Conservation (phyloP, 176 grass and related monocot genomes). For the Cocos nucifera region DNA sequence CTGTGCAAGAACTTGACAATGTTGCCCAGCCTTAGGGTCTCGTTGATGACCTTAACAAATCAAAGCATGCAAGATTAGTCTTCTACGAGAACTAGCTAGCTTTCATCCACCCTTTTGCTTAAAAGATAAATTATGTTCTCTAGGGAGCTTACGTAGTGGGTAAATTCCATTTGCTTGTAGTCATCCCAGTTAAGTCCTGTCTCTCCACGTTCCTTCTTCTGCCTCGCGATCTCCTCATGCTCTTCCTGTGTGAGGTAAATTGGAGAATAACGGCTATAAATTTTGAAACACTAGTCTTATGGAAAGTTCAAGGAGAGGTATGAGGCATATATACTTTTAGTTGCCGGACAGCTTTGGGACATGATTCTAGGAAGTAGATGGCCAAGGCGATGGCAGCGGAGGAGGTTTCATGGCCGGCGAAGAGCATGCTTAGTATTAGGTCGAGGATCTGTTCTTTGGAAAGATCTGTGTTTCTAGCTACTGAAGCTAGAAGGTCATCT, state of each 20-base stretch:
- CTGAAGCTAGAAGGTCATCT: slow-evolving; percentile 27
- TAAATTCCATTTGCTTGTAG: slow-evolving; percentile 38
- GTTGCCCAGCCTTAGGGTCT: slow-evolving; percentile 33
- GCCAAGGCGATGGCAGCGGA: slow-evolving; percentile 19
- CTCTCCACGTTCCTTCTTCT: slow-evolving; percentile 16
- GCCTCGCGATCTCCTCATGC: slow-evolving; percentile 15
- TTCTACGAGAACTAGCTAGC: no score
- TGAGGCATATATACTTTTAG: slow-evolving; percentile 13
- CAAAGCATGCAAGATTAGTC: no score
- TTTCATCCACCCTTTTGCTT: no score
- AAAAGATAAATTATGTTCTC: no score
- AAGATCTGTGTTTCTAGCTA: slow-evolving; percentile 17
- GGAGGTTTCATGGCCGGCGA: slow-evolving; percentile 32
- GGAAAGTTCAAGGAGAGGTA: no score
- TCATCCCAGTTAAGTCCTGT: slow-evolving; percentile 30
- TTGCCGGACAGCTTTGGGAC: slow-evolving; percentile 20
- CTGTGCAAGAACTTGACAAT: slow-evolving; percentile 37
- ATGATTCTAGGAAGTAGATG: slow-evolving; percentile 21
- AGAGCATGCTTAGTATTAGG: slow-evolving; percentile 29
- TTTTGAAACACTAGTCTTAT: no score
- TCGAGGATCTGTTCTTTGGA: slow-evolving; percentile 30
- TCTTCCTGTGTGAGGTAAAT: slow-evolving; percentile 23
- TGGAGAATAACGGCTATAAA: no score
- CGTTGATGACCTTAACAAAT: slow-evolving; percentile 25
- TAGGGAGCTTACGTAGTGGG: slow-evolving; percentile 15